phyloP scores from a whole-genome alignment of 2,329 filamentous ascomycete species.

The Aschersonia sp. region DNA sequence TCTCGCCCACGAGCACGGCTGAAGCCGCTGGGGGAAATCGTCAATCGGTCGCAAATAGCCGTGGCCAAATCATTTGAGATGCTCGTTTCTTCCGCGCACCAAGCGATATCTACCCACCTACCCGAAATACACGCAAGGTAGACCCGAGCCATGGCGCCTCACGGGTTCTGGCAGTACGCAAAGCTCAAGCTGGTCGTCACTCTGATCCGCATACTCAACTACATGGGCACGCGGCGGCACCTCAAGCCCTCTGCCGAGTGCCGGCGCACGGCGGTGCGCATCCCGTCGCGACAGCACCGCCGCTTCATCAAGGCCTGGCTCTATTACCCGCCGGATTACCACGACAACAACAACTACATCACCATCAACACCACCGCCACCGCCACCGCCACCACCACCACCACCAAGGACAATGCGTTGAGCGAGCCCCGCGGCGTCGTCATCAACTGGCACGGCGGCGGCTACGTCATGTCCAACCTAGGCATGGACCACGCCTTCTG shows the following conservation, averaged over 20 bases:
- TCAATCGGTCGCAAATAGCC: no score
- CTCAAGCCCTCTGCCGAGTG: constrained; percentile 3
- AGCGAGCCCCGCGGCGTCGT: constrained; percentile 11
- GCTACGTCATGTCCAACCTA: constrained; percentile 17
- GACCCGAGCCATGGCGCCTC: not conserved
- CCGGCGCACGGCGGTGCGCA: constrained; percentile 6
- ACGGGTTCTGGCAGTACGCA: not conserved
- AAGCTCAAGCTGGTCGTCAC: constrained; percentile 6
- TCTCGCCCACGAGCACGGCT: no score
- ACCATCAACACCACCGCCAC: no score
- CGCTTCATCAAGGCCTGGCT: constrained; percentile 15
- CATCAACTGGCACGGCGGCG: constrained; percentile 22
- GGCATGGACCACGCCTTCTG: constrained; percentile 24
- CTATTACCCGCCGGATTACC: constrained; percentile 8
- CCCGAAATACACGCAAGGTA: not conserved
- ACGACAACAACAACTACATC: not conserved
- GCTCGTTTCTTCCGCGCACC: no score
- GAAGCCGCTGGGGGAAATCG: no score
- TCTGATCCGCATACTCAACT: constrained; percentile 7
- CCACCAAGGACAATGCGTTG: not conserved
- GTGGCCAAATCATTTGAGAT: no score
- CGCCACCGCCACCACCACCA: no score
- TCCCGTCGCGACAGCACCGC: constrained; percentile 13
- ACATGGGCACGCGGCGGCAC: constrained; percentile 5
- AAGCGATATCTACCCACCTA: no score